These are phyloP conservation scores for Spathaspora sp. DNA, from an alignment of 1,139 yeast genomes.

Conservation along the genomic window DNA sequence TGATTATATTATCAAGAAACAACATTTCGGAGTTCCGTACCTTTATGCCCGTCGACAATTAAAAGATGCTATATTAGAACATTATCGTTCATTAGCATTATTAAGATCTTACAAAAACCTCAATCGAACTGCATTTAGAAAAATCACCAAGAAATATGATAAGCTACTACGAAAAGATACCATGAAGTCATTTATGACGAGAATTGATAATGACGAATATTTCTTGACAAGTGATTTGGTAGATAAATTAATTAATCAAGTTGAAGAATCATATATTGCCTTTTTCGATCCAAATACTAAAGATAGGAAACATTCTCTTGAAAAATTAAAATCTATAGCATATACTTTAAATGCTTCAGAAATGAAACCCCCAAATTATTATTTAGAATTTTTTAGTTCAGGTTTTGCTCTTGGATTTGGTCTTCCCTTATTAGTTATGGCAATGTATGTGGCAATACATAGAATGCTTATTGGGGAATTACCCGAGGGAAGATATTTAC, in stretches of 20 bases:
- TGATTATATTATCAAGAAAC: slow-evolving; percentile 33
- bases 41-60: slow-evolving; percentile 71
- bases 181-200: slow-evolving; percentile 57
- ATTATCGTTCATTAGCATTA: slow-evolving; percentile 75
- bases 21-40: slow-evolving; percentile 55
- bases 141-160: slow-evolving; percentile 86
- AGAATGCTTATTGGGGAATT: slow-evolving; percentile 36
- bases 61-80: slow-evolving; percentile 75
- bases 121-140: slow-evolving; percentile 86
- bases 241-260: slow-evolving; percentile 58
- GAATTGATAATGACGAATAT: slow-evolving; percentile 51
- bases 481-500: slow-evolving; percentile 55
- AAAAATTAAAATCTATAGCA: slow-evolving; percentile 58
- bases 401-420: slow-evolving; percentile 75
- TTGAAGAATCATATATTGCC: slow-evolving; percentile 67
- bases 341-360: slow-evolving; percentile 38
- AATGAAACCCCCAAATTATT: slow-evolving; percentile 30
- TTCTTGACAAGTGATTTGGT: slow-evolving; percentile 66
- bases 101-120: slow-evolving; percentile 72
- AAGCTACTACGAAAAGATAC: slow-evolving; percentile 58
- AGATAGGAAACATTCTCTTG: slow-evolving; percentile 73
- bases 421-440: slow-evolving; percentile 58
- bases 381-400: slow-evolving; percentile 49
- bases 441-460: slow-evolving; percentile 49
- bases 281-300: slow-evolving; percentile 64